Conservation (phyloP, 164 flowering plant species). For the Chimonanthus praecox region DNA sequence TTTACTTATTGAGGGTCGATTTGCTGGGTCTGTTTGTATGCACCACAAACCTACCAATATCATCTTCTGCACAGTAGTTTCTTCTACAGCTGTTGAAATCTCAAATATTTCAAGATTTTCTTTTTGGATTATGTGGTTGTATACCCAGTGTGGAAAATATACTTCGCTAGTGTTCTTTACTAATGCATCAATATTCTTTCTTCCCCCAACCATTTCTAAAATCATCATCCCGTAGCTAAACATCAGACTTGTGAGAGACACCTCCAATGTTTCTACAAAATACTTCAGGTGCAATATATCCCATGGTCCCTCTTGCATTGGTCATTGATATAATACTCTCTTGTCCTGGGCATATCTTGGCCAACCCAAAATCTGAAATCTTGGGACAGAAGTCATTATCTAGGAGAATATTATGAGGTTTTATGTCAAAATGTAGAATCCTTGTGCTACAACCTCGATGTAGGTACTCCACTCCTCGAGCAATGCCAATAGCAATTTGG, state of each 20-base stretch:
- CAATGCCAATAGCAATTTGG: conserved; percentile 3
- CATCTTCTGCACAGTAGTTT: conserved; percentile 1
- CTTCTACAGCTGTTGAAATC: not conserved
- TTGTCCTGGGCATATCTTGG: conserved; percentile 1
- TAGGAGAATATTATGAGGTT: conserved; percentile 9
- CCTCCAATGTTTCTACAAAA: conserved; percentile 1
- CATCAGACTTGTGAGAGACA: conserved; percentile 3
- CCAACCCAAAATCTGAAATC: conserved; percentile 11
- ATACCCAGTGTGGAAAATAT: conserved; percentile 9
- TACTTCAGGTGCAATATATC: conserved; percentile 13
- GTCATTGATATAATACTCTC: conserved; percentile 2
- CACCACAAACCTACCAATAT: conserved; percentile 5
- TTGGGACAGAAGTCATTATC: conserved; percentile 6
- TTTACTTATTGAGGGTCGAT: not conserved
- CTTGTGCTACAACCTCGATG: conserved; percentile 7
- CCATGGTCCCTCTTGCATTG: conserved; percentile 4
- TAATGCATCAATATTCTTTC: not conserved
- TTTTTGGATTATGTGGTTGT: not conserved
- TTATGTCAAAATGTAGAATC: conserved; percentile 10
- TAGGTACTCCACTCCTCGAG: conserved; percentile 5
- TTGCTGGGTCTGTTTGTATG: conserved; percentile 6
- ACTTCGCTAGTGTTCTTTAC: conserved; percentile 1
- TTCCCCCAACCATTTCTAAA: conserved; percentile 4
- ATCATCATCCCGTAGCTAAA: conserved; percentile 10
- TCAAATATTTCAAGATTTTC: not conserved